Evolutionary conservation across 2,329 filamentous ascomycete species (phyloP).

Genomic region (Hymenoscyphus occultus): DNA sequence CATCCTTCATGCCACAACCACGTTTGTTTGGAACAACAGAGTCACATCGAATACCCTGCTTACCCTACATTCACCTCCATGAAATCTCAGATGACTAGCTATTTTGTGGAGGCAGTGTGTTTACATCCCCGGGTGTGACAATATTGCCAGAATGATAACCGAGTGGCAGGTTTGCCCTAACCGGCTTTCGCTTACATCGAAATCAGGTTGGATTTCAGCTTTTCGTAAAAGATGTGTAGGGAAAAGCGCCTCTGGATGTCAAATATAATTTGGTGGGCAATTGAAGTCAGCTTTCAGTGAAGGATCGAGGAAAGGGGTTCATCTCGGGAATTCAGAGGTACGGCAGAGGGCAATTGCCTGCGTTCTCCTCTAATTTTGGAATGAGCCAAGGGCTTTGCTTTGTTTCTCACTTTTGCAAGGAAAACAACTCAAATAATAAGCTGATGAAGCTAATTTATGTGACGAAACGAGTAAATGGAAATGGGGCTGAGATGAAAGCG

Average conservation of each 20-base stretch:
- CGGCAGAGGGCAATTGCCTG: not conserved
- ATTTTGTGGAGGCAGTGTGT: not conserved
- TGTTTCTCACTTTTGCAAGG: not conserved
- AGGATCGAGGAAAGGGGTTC: too few relatives aligned
- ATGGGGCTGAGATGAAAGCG: not conserved
- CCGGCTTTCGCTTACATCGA: not conserved
- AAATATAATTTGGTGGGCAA: not conserved
- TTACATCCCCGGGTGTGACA: not conserved
- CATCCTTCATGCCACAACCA: slow-evolving; percentile 3
- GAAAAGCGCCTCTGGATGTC: not conserved
- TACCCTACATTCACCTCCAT: not conserved
- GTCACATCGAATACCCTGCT: not conserved
- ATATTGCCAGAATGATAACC: not conserved
- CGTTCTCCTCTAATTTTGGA: not conserved
- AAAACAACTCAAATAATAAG: not conserved
- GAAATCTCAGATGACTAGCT: not conserved
- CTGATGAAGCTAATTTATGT: not conserved
- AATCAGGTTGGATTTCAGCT: not conserved
- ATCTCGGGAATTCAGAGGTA: too few relatives aligned
- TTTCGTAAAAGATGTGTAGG: not conserved
- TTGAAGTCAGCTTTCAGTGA: not conserved
- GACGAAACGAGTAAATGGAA: not conserved
- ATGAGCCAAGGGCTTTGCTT: not conserved
- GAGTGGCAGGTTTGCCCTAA: not conserved
- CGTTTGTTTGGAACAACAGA: not conserved